Evolutionary conservation across 768 basidiomycete species (phyloP).

Genomic region (Lepiota venenata): DNA sequence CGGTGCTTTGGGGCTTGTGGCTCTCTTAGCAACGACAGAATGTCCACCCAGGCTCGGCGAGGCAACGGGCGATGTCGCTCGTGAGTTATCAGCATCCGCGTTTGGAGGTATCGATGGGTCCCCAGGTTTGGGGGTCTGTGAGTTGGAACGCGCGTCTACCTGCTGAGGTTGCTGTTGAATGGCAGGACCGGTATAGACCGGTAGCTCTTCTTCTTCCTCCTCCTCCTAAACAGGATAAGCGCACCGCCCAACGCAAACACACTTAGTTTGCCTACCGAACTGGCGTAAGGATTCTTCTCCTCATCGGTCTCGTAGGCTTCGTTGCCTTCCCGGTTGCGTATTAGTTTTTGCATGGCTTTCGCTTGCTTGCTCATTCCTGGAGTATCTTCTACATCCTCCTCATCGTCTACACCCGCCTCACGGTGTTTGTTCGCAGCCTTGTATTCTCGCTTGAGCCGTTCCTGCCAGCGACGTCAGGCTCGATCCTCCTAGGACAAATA

Average conservation of each 20-base stretch:
- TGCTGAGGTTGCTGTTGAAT: constrained; percentile 47
- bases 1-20: constrained; percentile 58
- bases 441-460: constrained; percentile 82
- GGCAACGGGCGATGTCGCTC: constrained; percentile 56
- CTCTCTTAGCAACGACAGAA: constrained; percentile 78
- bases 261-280: constrained; percentile 48
- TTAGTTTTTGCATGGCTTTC: constrained; percentile 81
- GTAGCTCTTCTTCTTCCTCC: constrained; percentile 68
- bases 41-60: constrained; percentile 65
- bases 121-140: constrained; percentile 39
- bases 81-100: constrained; percentile 37
- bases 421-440: constrained; percentile 71
- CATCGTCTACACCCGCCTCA: constrained; percentile 68
- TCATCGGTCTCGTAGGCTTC: constrained; percentile 81
- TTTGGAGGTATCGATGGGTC: constrained; percentile 25
- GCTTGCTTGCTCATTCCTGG: constrained; percentile 61
- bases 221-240: constrained; percentile 43
- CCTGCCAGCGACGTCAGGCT: constrained; percentile 38
- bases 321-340: constrained; percentile 81
- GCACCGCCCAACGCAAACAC: constrained; percentile 6
- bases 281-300: constrained; percentile 80
- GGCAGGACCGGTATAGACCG: constrained; percentile 34
- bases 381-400: constrained; percentile 73
- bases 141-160: constrained; percentile 37
- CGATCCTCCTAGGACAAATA: neutral